Evolutionary conservation across 495 filamentous ascomycete species (phyloP).

Genomic region (Daldinia childiae): DNA sequence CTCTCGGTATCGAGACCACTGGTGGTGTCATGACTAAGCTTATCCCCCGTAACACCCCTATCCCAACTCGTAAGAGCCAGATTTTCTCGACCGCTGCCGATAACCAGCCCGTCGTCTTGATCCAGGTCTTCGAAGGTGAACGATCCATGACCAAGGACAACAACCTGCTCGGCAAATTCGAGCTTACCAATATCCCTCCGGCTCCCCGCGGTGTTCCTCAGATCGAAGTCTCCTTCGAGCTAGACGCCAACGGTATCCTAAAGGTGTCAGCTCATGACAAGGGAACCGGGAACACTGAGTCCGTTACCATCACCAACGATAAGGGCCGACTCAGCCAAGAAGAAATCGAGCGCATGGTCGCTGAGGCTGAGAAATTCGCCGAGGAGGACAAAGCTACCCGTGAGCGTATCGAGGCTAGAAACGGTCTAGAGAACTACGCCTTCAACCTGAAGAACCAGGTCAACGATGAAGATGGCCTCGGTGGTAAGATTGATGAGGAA

Average conservation of each 20-base stretch:
- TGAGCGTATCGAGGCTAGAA: slow-evolving; percentile 92
- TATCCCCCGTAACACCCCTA: slow-evolving; percentile 93
- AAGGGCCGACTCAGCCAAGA: slow-evolving; percentile 95
- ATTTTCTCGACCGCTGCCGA: slow-evolving; percentile 98
- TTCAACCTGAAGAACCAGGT: slow-evolving; percentile 99
- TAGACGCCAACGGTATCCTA: slow-evolving; percentile 97
- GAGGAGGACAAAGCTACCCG: slow-evolving; percentile 99
- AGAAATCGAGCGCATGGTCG: slow-evolving; percentile 98
- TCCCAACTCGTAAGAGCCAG: slow-evolving; percentile 96
- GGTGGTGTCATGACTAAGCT: slow-evolving; percentile 99
- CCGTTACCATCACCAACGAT: slow-evolving; percentile 98
- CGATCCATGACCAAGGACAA: slow-evolving; percentile 96
- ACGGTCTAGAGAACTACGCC: slow-evolving; percentile 94
- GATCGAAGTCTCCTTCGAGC: slow-evolving; percentile 97
- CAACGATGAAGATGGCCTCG: slow-evolving; percentile 95
- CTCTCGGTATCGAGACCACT: slow-evolving; percentile 97
- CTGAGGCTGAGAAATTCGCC: slow-evolving; percentile 96
- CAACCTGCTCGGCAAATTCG: slow-evolving; percentile 97
- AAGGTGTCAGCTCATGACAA: slow-evolving; percentile 96
- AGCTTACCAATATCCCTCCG: slow-evolving; percentile 93
- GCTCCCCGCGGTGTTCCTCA: slow-evolving; percentile 96
- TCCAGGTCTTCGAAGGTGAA: slow-evolving; percentile 98
- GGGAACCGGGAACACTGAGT: slow-evolving; percentile 95
- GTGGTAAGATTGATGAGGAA: slow-evolving; percentile 97
- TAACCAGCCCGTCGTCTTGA: slow-evolving; percentile 96